Conservation (phyloP, 2,329 filamentous ascomycete species). For the Ophiostoma sp. region DNA sequence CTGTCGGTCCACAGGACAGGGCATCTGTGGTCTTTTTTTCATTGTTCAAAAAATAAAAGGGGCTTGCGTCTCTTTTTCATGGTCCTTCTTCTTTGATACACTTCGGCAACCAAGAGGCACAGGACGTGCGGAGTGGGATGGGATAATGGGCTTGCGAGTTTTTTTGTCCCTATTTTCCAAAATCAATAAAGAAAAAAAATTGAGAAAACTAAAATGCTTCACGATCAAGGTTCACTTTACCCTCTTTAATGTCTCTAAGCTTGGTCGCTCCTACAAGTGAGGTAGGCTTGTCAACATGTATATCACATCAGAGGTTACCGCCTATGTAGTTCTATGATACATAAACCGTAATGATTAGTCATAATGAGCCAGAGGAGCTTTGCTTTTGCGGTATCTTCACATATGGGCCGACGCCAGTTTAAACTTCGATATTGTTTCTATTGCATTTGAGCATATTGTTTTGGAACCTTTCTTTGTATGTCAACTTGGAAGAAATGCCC, state of each 20-base stretch:
- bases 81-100: slow-evolving; percentile 20
- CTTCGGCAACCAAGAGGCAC: slow-evolving; percentile 16
- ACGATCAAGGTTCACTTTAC: background rate
- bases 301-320: background rate
- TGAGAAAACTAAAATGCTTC: slow-evolving; percentile 5
- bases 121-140: slow-evolving; percentile 19
- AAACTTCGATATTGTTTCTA: no score
- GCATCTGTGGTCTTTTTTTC: slow-evolving; percentile 21
- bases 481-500: no score
- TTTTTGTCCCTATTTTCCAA: slow-evolving; percentile 21
- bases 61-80: slow-evolving; percentile 9
- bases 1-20: slow-evolving; percentile 5
- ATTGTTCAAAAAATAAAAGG: slow-evolving; percentile 14
- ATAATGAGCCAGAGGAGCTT: background rate
- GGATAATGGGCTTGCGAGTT: slow-evolving; percentile 19
- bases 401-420: no score
- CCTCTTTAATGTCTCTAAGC: background rate
- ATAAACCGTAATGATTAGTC: background rate
- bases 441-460: no score
- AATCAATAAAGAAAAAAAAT: slow-evolving; percentile 21
- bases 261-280: no score
- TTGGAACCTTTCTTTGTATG: no score
- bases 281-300: background rate
- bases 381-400: no score
- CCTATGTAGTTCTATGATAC: background rate